Base-by-base conservation (phyloP, 169 alveolate genomes). In the Plasmodium blacklocki region DNA sequence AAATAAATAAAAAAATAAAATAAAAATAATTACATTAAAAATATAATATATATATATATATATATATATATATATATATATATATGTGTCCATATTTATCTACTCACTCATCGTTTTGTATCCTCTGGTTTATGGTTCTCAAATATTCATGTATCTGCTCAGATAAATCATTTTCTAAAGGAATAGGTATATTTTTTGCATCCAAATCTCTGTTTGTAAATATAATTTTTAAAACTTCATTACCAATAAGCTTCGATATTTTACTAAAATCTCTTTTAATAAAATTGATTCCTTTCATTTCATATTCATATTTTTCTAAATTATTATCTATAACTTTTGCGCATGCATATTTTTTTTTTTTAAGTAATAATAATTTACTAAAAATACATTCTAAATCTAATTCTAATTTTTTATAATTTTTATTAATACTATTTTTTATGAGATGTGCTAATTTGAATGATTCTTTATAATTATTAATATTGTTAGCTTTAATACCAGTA, bases 261-360 rank as follows among this genome's bases (percentile, higher is more conserved):
- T 95, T 94, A 60, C 99, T 97, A 99, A 99, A 99, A 93, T 99
- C 99, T 80, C 99, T 95, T 83, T 99, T 92, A 50, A 99, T 99
- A 85, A 98, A 95, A 93, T 99, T 99, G 21, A 99, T 96, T 19
- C 99, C 99, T 95, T 98, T 98, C 83, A 97, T 94, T 95, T 98
- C 99, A 54, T 95, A 89, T 60, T 95, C 95, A 50, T 95, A 94
- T 49, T 39, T 66, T 29, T 89, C 93, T 67, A 91, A 62, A 58
- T 86, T 93, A 73, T 94, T 95, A 86, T 96, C 97, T 19, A 95
- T 74, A 9, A 95, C 96, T 90, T 96, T 97, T 75, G 97, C 92
- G 52, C 99, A 97, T 0, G 99, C 99, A 94, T 98, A 99, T 91
- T 99, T 99, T 93, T 99, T 99, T 94, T 99, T 99, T 92, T 98